Percentiles rank a stretch among this genome's conserved stretches.
Conservation (phyloP, 2,329 filamentous ascomycete genomes). For the Neofusicoccum sp. region DNA sequence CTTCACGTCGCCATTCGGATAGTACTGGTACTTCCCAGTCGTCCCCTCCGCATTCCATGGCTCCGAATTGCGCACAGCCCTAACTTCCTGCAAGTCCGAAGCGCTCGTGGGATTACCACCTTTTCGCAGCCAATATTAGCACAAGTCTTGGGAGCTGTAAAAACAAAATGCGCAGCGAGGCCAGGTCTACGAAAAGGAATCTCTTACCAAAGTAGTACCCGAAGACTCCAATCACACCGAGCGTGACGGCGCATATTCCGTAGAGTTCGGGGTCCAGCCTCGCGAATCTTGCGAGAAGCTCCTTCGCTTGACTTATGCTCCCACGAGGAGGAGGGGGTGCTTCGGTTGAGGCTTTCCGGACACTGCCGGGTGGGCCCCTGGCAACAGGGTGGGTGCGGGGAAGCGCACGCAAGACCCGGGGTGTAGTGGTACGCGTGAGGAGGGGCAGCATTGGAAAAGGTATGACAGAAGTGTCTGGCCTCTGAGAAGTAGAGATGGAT, state of each 20-base stretch:
- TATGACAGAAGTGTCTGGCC: not conserved
- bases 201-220: not conserved
- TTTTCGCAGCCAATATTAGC: not conserved
- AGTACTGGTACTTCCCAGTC: conserved; percentile 61
- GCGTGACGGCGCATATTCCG: not conserved
- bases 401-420: not conserved
- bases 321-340: too few relatives aligned
- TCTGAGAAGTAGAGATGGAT: too few relatives aligned
- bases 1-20: conserved; percentile 75
- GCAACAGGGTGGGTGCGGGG: not conserved
- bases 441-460: not conserved
- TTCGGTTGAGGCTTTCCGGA: not conserved
- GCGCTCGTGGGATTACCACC: not conserved
- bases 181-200: not conserved
- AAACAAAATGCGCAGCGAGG: not conserved
- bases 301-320: not conserved
- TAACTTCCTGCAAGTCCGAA: not conserved
- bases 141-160: not conserved
- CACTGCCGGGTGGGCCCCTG: not conserved
- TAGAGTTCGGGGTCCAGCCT: conserved; percentile 1
- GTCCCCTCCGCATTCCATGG: conserved; percentile 80
- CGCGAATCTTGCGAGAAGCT: not conserved
- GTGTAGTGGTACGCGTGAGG: not conserved
- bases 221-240: not conserved
- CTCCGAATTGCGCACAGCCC: conserved; percentile 60